Conservation (phyloP, 768 basidiomycete species). For the Russula sp. region DNA sequence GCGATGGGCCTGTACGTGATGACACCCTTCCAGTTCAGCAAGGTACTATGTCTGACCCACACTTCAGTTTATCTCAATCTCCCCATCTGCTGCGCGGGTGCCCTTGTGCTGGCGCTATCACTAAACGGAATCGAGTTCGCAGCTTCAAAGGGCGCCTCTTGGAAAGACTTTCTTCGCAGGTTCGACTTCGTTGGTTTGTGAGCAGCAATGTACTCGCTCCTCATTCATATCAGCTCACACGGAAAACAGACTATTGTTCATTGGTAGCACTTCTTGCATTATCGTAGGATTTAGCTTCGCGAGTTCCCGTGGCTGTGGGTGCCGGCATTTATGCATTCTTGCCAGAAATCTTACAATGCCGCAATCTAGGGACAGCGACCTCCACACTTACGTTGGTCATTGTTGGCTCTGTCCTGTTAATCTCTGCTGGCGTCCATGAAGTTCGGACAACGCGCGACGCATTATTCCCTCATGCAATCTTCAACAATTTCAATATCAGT, state of each 20-base stretch:
- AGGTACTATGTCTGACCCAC: slow-evolving; percentile 21
- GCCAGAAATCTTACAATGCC: background rate
- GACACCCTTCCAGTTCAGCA: slow-evolving; percentile 10
- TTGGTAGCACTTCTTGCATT: slow-evolving; percentile 65
- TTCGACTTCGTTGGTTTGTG: slow-evolving; percentile 81
- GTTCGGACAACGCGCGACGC: slow-evolving; percentile 58
- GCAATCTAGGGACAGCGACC: slow-evolving; percentile 51
- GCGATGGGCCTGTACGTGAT: slow-evolving; percentile 79
- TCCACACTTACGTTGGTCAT: slow-evolving; percentile 57
- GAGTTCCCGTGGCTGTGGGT: slow-evolving; percentile 60
- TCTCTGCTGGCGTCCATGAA: slow-evolving; percentile 64
- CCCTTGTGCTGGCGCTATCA: slow-evolving; percentile 51
- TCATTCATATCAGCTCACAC: slow-evolving; percentile 23
- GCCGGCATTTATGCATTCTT: slow-evolving; percentile 3
- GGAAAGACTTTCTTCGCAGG: slow-evolving; percentile 44
- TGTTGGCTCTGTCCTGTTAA: slow-evolving; percentile 48
- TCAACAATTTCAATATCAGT: slow-evolving; percentile 58
- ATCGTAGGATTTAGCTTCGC: slow-evolving; percentile 80
- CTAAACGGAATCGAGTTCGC: slow-evolving; percentile 51
- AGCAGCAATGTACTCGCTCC: slow-evolving; percentile 31
- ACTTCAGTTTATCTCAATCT: slow-evolving; percentile 74
- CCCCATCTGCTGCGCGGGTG: slow-evolving; percentile 61
- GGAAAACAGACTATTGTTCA: slow-evolving; percentile 55
- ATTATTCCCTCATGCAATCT: slow-evolving; percentile 61
- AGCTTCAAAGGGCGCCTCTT: slow-evolving; percentile 45